Conservation (phyloP, 805 yeast genomes). For the Saccharomycopsis malanga region DNA sequence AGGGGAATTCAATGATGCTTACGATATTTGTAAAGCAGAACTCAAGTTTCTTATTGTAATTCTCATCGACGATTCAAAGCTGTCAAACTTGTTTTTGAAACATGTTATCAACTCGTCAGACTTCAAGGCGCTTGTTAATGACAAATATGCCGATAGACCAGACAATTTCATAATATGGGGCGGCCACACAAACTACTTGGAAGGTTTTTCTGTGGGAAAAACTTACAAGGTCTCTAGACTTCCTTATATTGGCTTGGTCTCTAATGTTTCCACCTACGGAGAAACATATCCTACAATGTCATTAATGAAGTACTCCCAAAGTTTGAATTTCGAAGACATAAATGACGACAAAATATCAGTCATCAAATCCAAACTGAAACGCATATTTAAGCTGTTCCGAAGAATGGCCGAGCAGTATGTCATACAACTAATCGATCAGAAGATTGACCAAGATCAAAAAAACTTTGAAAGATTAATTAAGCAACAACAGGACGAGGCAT, state of each 20-base stretch:
- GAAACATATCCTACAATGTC: slow-evolving; percentile 44
- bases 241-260: slow-evolving; percentile 50
- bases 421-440: slow-evolving; percentile 53
- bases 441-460: slow-evolving; percentile 54
- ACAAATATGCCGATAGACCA: slow-evolving; percentile 21
- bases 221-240: slow-evolving; percentile 44
- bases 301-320: slow-evolving; percentile 33
- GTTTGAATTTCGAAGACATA: slow-evolving; percentile 29
- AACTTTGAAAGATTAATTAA: slow-evolving; percentile 50
- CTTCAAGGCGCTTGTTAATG: slow-evolving; percentile 9
- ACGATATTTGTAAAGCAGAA: slow-evolving; percentile 32
- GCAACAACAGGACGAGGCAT: slow-evolving; percentile 62
- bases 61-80: slow-evolving; percentile 29
- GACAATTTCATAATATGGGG: slow-evolving; percentile 53
- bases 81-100: slow-evolving; percentile 9
- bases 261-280: slow-evolving; percentile 39
- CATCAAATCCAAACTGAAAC: slow-evolving; percentile 13
- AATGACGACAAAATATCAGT: slow-evolving; percentile 14
- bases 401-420: slow-evolving; percentile 46
- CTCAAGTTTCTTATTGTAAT: slow-evolving; percentile 48
- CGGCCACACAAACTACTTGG: slow-evolving; percentile 56
- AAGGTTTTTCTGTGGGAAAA: slow-evolving; percentile 59
- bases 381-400: slow-evolving; percentile 32
- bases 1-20: slow-evolving; percentile 37
- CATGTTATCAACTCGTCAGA: slow-evolving; percentile 8